These are phyloP conservation scores for Sclerotinia minor DNA, from an alignment of 2,329 filamentous ascomycete species.

Conservation along the genomic window DNA sequence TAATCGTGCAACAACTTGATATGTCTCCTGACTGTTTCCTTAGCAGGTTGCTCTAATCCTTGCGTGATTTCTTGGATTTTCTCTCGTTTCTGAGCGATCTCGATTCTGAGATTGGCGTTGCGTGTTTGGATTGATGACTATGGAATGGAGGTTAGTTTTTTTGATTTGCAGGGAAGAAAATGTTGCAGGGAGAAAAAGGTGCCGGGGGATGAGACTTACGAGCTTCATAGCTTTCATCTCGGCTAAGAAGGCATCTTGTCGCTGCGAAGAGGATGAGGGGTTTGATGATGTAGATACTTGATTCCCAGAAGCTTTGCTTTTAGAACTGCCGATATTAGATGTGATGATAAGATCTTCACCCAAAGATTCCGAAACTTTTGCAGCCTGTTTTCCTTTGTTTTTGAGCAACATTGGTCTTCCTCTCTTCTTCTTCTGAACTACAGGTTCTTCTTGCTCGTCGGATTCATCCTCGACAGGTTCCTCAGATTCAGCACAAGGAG, in stretches of 20 bases:
- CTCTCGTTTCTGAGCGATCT: slow-evolving; percentile 37
- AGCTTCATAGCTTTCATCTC: slow-evolving; percentile 41
- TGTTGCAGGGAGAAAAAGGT: slow-evolving; percentile 20
- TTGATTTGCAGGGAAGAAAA: slow-evolving; percentile 33
- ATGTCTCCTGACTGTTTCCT: slow-evolving; percentile 59
- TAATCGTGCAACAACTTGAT: slow-evolving; percentile 67
- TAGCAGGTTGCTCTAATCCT: slow-evolving; percentile 42
- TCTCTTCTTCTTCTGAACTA: slow-evolving; percentile 17
- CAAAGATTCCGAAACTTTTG: neutral
- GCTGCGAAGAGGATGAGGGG: slow-evolving; percentile 20
- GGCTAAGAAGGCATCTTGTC: slow-evolving; percentile 34
- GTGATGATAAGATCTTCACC: neutral
- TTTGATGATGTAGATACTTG: neutral
- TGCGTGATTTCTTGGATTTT: slow-evolving; percentile 44
- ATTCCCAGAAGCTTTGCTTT: neutral
- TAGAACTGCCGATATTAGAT: neutral
- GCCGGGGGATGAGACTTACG: slow-evolving; percentile 28
- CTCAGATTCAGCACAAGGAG: neutral
- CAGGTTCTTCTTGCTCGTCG: neutral
- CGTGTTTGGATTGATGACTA: slow-evolving; percentile 46
- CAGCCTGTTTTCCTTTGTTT: neutral
- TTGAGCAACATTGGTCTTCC: slow-evolving; percentile 16
- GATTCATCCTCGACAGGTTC: neutral
- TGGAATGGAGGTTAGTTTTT: slow-evolving; percentile 40
- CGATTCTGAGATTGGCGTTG: slow-evolving; percentile 47